Evolutionary conservation across 768 basidiomycete genomes (phyloP).

Genomic region (Phanerochaete sordida): DNA sequence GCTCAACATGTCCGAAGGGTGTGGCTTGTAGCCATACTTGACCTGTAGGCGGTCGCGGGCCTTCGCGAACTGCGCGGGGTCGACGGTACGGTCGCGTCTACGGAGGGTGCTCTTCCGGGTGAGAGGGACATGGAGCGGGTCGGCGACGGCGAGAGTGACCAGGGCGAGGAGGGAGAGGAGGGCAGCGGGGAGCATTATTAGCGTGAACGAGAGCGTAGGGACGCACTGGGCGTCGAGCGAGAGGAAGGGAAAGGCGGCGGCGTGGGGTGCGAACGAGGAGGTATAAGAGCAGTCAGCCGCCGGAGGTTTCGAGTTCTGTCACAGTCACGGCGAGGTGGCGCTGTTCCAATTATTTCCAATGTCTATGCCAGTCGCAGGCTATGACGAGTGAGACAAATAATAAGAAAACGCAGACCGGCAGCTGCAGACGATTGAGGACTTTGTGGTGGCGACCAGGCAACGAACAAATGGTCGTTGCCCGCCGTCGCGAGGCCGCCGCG

Average conservation of each 20-base stretch:
- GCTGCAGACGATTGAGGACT: not conserved
- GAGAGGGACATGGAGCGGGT: slow-evolving; percentile 11
- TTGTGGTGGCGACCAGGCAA: not conserved
- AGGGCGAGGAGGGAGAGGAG: slow-evolving; percentile 13
- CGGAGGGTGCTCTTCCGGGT: slow-evolving; percentile 1
- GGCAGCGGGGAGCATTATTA: slow-evolving; percentile 7
- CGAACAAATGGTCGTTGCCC: not conserved
- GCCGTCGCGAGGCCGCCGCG: slow-evolving; percentile 1
- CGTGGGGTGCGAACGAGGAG: not conserved
- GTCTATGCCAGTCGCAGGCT: not conserved
- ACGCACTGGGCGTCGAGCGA: slow-evolving; percentile 16
- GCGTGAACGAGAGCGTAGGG: slow-evolving; percentile 2
- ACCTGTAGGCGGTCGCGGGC: not conserved
- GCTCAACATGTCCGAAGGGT: not conserved
- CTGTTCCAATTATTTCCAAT: not conserved
- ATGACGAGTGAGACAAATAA: not conserved
- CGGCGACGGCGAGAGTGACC: slow-evolving; percentile 11
- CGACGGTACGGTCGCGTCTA: slow-evolving; percentile 4
- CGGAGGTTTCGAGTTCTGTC: not conserved
- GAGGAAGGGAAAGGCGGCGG: not conserved
- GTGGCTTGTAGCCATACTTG: slow-evolving; percentile 9
- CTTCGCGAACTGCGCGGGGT: not conserved
- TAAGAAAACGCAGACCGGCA: not conserved
- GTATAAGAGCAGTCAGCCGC: slow-evolving; percentile 9
- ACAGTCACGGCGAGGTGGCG: slow-evolving; percentile 3